These are phyloP conservation scores for Prunus mongolica DNA, from an alignment of 306 rosid genomes.

Conservation along the genomic window DNA sequence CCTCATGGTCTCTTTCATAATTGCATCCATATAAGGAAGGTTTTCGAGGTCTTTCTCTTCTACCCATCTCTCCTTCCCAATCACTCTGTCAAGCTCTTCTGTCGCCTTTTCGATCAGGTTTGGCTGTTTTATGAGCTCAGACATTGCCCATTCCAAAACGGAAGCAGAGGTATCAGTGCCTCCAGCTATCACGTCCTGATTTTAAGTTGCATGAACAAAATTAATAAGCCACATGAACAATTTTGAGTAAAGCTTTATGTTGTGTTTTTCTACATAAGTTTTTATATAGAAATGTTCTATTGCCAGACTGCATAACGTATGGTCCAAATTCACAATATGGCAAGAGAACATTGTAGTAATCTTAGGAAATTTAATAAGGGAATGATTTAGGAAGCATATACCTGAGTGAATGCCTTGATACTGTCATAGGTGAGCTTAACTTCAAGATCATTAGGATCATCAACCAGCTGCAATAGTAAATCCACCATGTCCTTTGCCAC, in stretches of 20 bases:
- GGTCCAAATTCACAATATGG: too few relatives aligned
- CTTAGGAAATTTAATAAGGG: too few relatives aligned
- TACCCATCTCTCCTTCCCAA: constrained; percentile 27
- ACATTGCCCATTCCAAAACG: constrained; percentile 28
- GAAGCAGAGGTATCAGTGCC: constrained; percentile 25
- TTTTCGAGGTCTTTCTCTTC: constrained; percentile 24
- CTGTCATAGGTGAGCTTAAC: constrained; percentile 20
- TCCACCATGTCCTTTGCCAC: constrained; percentile 32
- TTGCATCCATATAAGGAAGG: constrained; percentile 25
- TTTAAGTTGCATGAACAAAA: neutral
- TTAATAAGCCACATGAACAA: too few relatives aligned
- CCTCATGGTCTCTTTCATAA: constrained; percentile 30
- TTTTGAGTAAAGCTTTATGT: too few relatives aligned
- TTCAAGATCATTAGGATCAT: constrained; percentile 23
- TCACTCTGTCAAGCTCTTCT: constrained; percentile 21
- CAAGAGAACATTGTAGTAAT: too few relatives aligned
- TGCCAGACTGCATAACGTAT: too few relatives aligned
- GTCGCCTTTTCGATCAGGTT: constrained; percentile 14
- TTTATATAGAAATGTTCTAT: too few relatives aligned
- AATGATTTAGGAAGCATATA: neutral
- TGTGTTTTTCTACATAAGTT: too few relatives aligned
- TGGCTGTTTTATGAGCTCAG: constrained; percentile 31
- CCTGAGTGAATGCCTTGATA: constrained; percentile 32
- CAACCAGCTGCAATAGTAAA: constrained; percentile 18
- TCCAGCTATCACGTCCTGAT: constrained; percentile 24